Base-by-base conservation (phyloP, 2,329 filamentous ascomycete species). In the Xylariaceae sp. region DNA sequence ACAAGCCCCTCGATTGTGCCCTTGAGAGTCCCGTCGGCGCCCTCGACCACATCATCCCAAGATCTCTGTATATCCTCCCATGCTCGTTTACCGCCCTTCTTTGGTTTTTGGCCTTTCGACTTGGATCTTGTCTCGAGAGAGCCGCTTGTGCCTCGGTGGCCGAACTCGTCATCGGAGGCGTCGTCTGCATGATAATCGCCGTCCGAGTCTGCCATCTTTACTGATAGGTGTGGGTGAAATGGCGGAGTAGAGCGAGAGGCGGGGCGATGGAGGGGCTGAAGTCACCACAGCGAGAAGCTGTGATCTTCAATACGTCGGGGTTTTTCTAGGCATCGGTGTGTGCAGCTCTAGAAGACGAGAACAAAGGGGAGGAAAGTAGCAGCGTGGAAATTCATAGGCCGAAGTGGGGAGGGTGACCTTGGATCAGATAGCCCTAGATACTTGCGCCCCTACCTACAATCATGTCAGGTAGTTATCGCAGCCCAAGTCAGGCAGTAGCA, bases 31-130 rank as follows among this genome's bases (percentile, higher is more conserved):
- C 88, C 90, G 70, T 95, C 89, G 39, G 83, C 85, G 17, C 86
- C 85, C 69, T 94, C 89, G 44, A 88, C 80, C 32, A 91, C 81
- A 6, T 81, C 81, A 64, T 92, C 89, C 83, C 83, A 86, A 17
- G 80, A 83, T 47, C 83, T 74, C 66, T 83, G 81, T 22, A 85
- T 81, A 64, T 82, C 75, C 65, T 86, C 83, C 83, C 83, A 86
- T 3, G 81, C 78, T 17, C 82, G 80, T 62, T 76, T 76, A 14
- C 67, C 59, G 27, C 47, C 46, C 52, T 69, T 61, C 58, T 69
- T 65, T 49, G 52, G 50, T 53, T 63, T 59, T 51, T 65, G 55
- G 30, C 49, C 55, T 57, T 49, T 57, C 45, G 57, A 53, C 40
- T 46, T 58, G 52, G 59, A 51, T 49, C 56, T 58, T 15, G 62